Evolutionary conservation across 306 rosid species (phyloP), one percentile per base, ranked within the genome.

Genomic region (Inga oerstediana): DNA sequence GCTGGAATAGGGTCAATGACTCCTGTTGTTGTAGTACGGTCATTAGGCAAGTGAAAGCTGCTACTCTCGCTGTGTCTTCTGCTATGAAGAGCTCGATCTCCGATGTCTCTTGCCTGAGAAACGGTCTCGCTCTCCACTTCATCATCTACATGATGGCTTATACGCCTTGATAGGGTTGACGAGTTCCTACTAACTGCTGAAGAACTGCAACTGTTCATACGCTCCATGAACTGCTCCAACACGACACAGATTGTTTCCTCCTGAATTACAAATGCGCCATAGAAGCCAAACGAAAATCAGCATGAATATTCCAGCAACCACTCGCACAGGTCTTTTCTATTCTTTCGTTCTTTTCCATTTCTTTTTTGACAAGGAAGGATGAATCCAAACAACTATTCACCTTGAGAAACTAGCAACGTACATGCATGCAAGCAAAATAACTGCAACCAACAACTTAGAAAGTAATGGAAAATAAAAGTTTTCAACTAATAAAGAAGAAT

Each of bases 41-140:
- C 30, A 27, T 27, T 27, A 27, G 30, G 30, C 30, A 27, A 27
- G 30, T 27, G 30, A 27, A 27, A 27, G 30, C 30, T 27, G 30
- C 30, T 27, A 27, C 82, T 81, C 54, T 79, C 82, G 56, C 89
- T 86, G 71, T 64, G 39, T 76, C 86, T 84, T 58, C 65, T 81
- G 79, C 88, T 87, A 61, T 82, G 79, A 78, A 90, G 88, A 58
- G 90, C 91, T 58, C 92, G 84, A 68, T 92, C 96, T 43, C 96
- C 91, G 15, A 87, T 87, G 72, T 92, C 96, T 37, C 96, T 93
- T 22, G 89, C 92, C 86, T 92, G 89, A 13, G 92, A 90, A 45
- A 86, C 89, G 73, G 44, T 34, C 75, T 85, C 92, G 13, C 80
- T 81, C 78, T 86, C 92, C 71, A 37, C 68, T 35, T 83, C 88